phyloP scores from a whole-genome alignment of 2,329 filamentous ascomycete genomes.

The Aspergillus sp. region DNA sequence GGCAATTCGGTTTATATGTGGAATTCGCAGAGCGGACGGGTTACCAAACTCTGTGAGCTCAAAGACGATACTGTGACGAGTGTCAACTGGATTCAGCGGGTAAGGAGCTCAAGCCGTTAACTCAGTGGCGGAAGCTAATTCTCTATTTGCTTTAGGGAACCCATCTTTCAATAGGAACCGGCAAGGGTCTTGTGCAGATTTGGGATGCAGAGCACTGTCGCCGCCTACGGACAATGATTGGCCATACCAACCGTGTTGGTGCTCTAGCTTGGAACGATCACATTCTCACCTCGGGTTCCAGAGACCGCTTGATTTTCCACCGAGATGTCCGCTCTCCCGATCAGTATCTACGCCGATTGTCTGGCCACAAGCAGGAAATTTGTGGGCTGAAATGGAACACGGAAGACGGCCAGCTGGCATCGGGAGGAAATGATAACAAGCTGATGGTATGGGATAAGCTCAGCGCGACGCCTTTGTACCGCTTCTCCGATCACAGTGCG shows the following conservation, averaged over 20 bases:
- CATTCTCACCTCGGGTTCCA: constrained; percentile 88
- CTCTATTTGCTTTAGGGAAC: constrained; percentile 51
- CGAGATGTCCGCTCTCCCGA: constrained; percentile 88
- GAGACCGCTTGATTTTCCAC: constrained; percentile 89
- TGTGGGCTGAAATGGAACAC: constrained; percentile 96
- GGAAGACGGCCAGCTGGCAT: constrained; percentile 88
- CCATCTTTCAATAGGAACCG: constrained; percentile 88
- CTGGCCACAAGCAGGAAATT: constrained; percentile 95
- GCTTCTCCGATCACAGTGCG: constrained; percentile 88
- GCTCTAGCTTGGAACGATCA: constrained; percentile 97
- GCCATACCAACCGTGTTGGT: constrained; percentile 85
- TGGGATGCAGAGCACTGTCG: constrained; percentile 89
- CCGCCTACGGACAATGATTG: constrained; percentile 88
- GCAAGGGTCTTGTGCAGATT: constrained; percentile 90
- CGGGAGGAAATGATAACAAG: constrained; percentile 97
- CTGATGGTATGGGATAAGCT: constrained; percentile 98
- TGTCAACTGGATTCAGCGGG: constrained; percentile 93
- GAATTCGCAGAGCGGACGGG: constrained; percentile 84
- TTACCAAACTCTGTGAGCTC: constrained; percentile 88
- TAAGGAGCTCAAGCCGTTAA: constrained; percentile 21
- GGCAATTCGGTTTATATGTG: constrained; percentile 96
- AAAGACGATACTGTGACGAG: constrained; percentile 92
- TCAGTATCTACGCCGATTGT: constrained; percentile 76
- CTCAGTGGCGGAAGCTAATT: constrained; percentile 7
- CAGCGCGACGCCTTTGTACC: constrained; percentile 82